Evolutionary conservation across 345 rosid genomes (phyloP).

Genomic region (Zanthoxylum bungeanum): DNA sequence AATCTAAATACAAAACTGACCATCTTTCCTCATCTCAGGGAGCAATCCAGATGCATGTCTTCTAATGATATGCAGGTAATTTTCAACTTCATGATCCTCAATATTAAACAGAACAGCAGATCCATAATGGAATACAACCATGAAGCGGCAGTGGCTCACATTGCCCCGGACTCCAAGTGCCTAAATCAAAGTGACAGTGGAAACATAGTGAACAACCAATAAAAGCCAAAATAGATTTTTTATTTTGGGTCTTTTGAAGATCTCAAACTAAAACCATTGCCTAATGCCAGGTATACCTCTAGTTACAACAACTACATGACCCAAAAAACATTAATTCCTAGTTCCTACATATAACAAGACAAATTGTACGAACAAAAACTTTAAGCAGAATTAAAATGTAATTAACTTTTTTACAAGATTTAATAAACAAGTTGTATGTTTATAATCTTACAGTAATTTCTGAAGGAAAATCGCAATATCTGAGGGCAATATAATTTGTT

Average conservation of each 20-base stretch:
- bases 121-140: constrained; percentile 92
- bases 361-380: background rate
- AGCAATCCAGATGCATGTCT: constrained; percentile 83
- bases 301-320: background rate
- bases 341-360: background rate
- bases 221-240: constrained; percentile 1
- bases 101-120: constrained; percentile 89
- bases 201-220: background rate
- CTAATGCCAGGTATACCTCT: background rate
- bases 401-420: constrained; percentile 4
- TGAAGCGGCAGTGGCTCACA: constrained; percentile 46
- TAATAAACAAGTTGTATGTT: constrained; percentile 2
- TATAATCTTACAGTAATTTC: constrained; percentile 63
- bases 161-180: constrained; percentile 40
- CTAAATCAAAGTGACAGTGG: constrained; percentile 28
- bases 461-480: constrained; percentile 55
- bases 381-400: background rate
- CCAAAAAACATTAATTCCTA: background rate
- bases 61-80: constrained; percentile 57
- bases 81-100: constrained; percentile 65
- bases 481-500: constrained; percentile 82
- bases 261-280: background rate
- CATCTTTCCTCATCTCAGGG: constrained; percentile 78
- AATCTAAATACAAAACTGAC: constrained; percentile 29
- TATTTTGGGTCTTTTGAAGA: background rate